Evolutionary conservation across 2,329 filamentous ascomycete species (phyloP).

Genomic region (Trichoderma polysporum): DNA sequence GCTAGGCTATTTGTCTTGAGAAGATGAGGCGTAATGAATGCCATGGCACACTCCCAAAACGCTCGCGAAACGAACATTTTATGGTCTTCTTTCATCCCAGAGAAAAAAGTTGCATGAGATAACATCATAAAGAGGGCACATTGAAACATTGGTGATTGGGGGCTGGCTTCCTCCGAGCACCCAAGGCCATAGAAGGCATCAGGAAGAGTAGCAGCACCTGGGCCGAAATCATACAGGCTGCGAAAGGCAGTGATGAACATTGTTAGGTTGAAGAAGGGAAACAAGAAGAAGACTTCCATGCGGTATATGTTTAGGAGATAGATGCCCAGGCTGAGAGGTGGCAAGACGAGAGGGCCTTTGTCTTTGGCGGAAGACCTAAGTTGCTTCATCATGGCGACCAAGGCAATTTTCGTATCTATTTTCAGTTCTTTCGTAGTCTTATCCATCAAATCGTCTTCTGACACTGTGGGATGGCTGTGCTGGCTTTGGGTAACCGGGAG

Average conservation of each 20-base stretch:
- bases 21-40: slow-evolving; percentile 33
- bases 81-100: slow-evolving; percentile 31
- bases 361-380: background rate
- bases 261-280: slow-evolving; percentile 44
- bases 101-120: slow-evolving; percentile 42
- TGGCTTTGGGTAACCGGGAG: background rate
- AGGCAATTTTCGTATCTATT: background rate
- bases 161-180: slow-evolving; percentile 27
- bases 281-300: slow-evolving; percentile 41
- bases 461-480: background rate
- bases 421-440: background rate
- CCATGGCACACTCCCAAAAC: slow-evolving; percentile 38
- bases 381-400: background rate
- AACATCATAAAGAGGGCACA: slow-evolving; percentile 45
- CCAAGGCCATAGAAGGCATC: slow-evolving; percentile 35
- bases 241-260: slow-evolving; percentile 43
- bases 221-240: slow-evolving; percentile 36
- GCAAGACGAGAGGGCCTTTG: slow-evolving; percentile 29
- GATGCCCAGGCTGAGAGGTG: slow-evolving; percentile 42
- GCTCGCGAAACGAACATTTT: slow-evolving; percentile 26
- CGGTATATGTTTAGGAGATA: slow-evolving; percentile 42
- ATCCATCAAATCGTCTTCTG: background rate
- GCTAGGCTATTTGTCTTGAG: slow-evolving; percentile 38
- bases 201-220: background rate
- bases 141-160: slow-evolving; percentile 41